Evolutionary conservation across 2,329 filamentous ascomycete species (phyloP), one percentile per base, ranked within the genome.

Genomic region (Botrytis porri): DNA sequence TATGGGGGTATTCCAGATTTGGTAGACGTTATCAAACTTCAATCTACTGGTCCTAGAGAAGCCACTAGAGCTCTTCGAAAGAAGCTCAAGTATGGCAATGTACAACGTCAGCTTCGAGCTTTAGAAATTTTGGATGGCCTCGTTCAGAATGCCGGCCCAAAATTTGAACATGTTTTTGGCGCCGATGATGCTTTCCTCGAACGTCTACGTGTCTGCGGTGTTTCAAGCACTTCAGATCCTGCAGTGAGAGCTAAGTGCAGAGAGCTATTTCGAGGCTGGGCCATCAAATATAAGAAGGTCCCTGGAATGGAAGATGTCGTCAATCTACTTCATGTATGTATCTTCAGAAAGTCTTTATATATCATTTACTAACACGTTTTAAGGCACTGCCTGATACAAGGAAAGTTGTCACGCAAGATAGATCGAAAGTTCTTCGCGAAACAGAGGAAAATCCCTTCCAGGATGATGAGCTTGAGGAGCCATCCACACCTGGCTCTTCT

Each of bases 21-120:
- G 37, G 93, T 98, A 76, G 96, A 99, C 82, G 94, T 96, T 73
- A 93, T 99, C 81, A 92, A 93, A 77, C 89, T 99, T 74, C 96
- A 99, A 83, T 87, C 88, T 39, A 92, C 93, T 10, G 96, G 96
- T 0, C 94, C 96, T 2, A 88, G 89, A 20, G 96, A 99, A 85
- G 95, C 95, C 74, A 94, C 95, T 71, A 90, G 96, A 80, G 95
- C 96, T 65, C 88, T 99, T 78, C 90, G 96, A 74, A 99, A 99
- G 88, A 98, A 98, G 85, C 89, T 99, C 87, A 99, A 99, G 85
- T 98, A 99, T 83, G 96, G 96, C 78, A 97, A 90, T 79, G 87
- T 93, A n/a, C 95, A 98, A 82, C 92, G 94, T 67, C 96, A 99
- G 82, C 87, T 98, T 48, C 90, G 96, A 74, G 93, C 96, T 51